Percentiles rank a stretch among this genome's conserved stretches.
Evolutionary conservation across 192 early-diverging fungal species (phyloP).

Genomic region (Gonapodya prolifera): DNA sequence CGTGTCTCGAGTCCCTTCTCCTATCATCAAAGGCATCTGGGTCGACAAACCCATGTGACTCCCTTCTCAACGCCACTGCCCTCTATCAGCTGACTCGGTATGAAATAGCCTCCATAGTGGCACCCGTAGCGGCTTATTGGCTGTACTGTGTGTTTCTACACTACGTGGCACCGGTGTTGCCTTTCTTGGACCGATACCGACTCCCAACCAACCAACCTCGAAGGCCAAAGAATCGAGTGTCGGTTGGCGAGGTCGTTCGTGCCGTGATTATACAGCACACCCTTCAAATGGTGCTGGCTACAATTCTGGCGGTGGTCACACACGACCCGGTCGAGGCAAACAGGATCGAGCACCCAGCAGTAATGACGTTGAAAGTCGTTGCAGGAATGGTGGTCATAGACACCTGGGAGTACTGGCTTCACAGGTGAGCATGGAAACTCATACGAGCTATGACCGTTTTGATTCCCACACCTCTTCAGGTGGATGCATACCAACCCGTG

Average conservation of each 20-base stretch:
- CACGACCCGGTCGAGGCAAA: constrained; percentile 16
- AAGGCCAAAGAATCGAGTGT: constrained; percentile 49
- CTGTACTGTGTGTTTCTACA: constrained; percentile 52
- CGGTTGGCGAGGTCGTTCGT: constrained; percentile 42
- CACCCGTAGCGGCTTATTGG: constrained; percentile 56
- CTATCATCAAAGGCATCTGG: background rate
- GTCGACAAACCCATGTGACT: background rate
- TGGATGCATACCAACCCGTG: constrained; percentile 50
- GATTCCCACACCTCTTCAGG: background rate
- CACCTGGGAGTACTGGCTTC: constrained; percentile 22
- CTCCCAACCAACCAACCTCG: constrained; percentile 41
- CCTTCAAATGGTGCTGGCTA: constrained; percentile 39
- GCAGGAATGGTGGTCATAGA: constrained; percentile 25
- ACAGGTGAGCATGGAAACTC: background rate
- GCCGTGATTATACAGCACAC: constrained; percentile 56
- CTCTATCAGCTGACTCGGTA: constrained; percentile 22
- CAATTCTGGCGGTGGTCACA: constrained; percentile 20
- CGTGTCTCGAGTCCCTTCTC: background rate
- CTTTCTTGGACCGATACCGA: constrained; percentile 55
- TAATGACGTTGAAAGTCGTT: constrained; percentile 21
- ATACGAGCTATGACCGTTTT: background rate
- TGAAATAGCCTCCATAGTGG: constrained; percentile 30
- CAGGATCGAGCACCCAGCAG: constrained; percentile 17
- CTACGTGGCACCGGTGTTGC: constrained; percentile 39
- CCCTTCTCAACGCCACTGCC: background rate